Conservation (phyloP, 1,284 basidiomycete species). For the Malassezia brasiliensis region DNA sequence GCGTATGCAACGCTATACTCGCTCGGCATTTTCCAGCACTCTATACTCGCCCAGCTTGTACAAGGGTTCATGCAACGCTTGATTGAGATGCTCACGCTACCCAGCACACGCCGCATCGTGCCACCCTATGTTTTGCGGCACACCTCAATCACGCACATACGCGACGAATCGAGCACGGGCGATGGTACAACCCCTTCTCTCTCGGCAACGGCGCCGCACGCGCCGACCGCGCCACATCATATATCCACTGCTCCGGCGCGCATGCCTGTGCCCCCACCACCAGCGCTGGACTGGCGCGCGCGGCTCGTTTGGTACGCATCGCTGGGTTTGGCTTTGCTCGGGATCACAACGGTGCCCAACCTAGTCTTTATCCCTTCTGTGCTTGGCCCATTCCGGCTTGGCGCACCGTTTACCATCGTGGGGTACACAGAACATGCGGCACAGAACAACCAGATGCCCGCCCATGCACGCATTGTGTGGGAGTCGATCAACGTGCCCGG, state of each 20-base stretch:
- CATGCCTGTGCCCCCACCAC: too few species aligned
- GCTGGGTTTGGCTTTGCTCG: slow-evolving; percentile 11
- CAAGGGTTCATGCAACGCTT: slow-evolving; percentile 13
- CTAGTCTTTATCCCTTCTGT: slow-evolving; percentile 1
- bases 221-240: neutral
- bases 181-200: too few species aligned
- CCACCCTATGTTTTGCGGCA: neutral
- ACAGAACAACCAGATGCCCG: neutral
- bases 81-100: neutral
- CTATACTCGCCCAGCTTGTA: slow-evolving; percentile 9
- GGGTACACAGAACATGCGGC: neutral
- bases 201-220: neutral
- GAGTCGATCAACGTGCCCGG: slow-evolving; percentile 1
- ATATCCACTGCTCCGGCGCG: too few species aligned
- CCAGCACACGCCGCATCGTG: neutral
- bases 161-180: neutral
- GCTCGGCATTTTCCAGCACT: slow-evolving; percentile 9
- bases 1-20: neutral
- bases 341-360: neutral
- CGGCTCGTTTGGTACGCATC: slow-evolving; percentile 1
- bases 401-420: slow-evolving; percentile 4
- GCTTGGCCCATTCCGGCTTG: slow-evolving; percentile 1
- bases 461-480: slow-evolving; percentile 2
- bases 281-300: too few species aligned
- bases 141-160: neutral